Percentiles rank a stretch among this genome's conserved stretches.
phyloP scores from a whole-genome alignment of 805 yeast genomes.

The Candida dendrica region DNA sequence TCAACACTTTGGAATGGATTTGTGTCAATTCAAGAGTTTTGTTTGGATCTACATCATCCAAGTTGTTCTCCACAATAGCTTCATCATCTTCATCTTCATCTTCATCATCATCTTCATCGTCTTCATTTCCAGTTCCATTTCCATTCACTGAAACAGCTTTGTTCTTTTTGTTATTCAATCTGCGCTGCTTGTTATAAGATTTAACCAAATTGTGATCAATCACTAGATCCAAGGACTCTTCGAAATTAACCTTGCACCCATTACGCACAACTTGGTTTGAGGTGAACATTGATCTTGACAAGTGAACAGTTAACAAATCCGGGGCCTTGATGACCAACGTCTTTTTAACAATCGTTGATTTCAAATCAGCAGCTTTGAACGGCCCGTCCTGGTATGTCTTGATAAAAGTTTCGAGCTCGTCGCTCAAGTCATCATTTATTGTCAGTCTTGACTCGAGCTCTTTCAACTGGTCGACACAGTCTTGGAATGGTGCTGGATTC shows the following conservation, averaged over 20 bases:
- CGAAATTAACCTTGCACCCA: slow-evolving; percentile 62
- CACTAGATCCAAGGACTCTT: slow-evolving; percentile 42
- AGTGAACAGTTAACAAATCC: slow-evolving; percentile 64
- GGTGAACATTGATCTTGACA: slow-evolving; percentile 75
- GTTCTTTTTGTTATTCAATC: slow-evolving; percentile 1
- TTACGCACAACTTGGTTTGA: slow-evolving; percentile 66
- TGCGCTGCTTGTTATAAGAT: slow-evolving; percentile 10
- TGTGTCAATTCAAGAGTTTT: slow-evolving; percentile 16
- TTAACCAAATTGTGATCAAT: slow-evolving; percentile 33
- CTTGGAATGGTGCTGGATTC: slow-evolving; percentile 23
- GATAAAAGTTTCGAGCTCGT: slow-evolving; percentile 39
- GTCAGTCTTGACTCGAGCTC: slow-evolving; percentile 28
- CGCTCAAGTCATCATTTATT: slow-evolving; percentile 63
- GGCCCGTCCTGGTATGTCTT: slow-evolving; percentile 34
- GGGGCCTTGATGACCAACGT: slow-evolving; percentile 63
- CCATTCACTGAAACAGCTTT: slow-evolving; percentile 3
- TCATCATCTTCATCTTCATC: slow-evolving; percentile 40
- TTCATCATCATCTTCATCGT: slow-evolving; percentile 23
- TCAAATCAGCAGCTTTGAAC: slow-evolving; percentile 37
- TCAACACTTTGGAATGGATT: slow-evolving; percentile 19
- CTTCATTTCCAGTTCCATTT: slow-evolving; percentile 14
- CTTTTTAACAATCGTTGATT: slow-evolving; percentile 62
- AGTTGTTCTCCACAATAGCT: slow-evolving; percentile 47
- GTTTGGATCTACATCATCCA: slow-evolving; percentile 24
- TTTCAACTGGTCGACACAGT: slow-evolving; percentile 27